Base-by-base conservation (phyloP, 768 basidiomycete genomes). In the Leccinum longicurvipes region DNA sequence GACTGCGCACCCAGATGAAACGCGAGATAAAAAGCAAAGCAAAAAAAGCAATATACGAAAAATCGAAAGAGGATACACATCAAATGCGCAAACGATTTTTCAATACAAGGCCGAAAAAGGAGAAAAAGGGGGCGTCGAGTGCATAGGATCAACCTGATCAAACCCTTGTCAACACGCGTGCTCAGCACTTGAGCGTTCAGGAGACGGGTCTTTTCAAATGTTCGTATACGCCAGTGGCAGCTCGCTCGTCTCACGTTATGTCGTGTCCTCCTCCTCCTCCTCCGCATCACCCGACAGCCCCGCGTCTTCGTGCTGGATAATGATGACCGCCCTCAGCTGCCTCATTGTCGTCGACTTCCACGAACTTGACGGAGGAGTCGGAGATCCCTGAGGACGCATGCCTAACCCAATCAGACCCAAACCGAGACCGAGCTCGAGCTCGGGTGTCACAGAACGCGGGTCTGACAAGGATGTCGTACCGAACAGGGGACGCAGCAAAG, bases 261-360 rank as follows among this genome's bases (percentile, higher is more conserved):
- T n/a, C n/a, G n/a, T n/a, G 81, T 68, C 59, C 73, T 77, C 7
- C 71, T 73, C 41, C 66, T 67, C 47, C 51, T 9, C n/a, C 27
- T 1, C 53, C n/a, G 53, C 50, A 63, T 36, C 52, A 59, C 56
- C 67, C 70, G 28, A 29, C 9, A 53, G 72, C 1, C 90, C 90
- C 0, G 87, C 90, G 66, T 93, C 90, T 60, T 91, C 89, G 63
- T 93, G 91, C 70, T 92, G 90, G 46, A 92, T 80, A 63, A 91
- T 82, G 65, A n/a, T n/a, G n/a, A n/a, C n/a, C n/a, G n/a, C n/a
- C n/a, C n/a, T 91, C 91, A 90, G 73, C 58, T 72, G 74, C 36
- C 84, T 76, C 51, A 78, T 69, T 41, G 66, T 67, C 2, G 75
- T 69, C 11, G 76, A 75, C 51, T 80, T 66, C 59, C 64, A 70